Percentiles rank a stretch among this genome's conserved stretches.
Conservation (phyloP, 2,329 filamentous ascomycete species). For the Neonectria coccinea region DNA sequence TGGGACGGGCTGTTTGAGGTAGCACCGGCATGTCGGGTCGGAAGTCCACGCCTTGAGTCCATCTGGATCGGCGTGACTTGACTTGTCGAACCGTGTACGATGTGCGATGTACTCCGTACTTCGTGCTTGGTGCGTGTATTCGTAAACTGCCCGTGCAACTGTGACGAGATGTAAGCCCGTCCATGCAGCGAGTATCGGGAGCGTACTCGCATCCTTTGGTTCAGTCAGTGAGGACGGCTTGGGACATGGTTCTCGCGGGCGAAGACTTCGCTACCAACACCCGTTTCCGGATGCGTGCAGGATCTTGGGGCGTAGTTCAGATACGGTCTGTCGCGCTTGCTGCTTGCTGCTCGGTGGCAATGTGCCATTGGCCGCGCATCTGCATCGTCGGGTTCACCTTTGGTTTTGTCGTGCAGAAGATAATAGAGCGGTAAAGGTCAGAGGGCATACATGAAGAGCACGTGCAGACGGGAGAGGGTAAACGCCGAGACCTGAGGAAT, state of each 20-base stretch:
- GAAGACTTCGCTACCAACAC: slow-evolving; percentile 35
- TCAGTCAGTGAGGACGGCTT: slow-evolving; percentile 13
- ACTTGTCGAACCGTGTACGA: background rate
- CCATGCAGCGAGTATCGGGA: slow-evolving; percentile 17
- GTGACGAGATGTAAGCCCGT: slow-evolving; percentile 16
- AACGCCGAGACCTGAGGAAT: slow-evolving; percentile 7
- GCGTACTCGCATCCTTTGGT: slow-evolving; percentile 15
- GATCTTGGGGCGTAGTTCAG: slow-evolving; percentile 13
- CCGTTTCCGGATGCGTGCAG: slow-evolving; percentile 40
- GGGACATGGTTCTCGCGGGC: slow-evolving; percentile 6
- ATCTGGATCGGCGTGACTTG: slow-evolving; percentile 12
- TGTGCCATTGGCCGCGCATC: slow-evolving; percentile 15
- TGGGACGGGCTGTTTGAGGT: slow-evolving; percentile 38
- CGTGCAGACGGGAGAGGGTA: background rate
- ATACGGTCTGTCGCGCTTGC: slow-evolving; percentile 9
- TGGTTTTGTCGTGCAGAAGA: background rate
- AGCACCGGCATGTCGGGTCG: slow-evolving; percentile 38
- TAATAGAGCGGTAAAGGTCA: background rate
- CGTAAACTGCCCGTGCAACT: slow-evolving; percentile 15
- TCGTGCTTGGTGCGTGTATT: background rate
- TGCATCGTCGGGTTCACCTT: slow-evolving; percentile 4
- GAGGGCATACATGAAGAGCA: background rate
- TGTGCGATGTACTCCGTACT: background rate
- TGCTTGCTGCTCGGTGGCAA: slow-evolving; percentile 8
- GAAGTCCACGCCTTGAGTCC: slow-evolving; percentile 26